phyloP scores from a whole-genome alignment of 192 early-diverging fungal genomes.

The Spinellus fusiger region DNA sequence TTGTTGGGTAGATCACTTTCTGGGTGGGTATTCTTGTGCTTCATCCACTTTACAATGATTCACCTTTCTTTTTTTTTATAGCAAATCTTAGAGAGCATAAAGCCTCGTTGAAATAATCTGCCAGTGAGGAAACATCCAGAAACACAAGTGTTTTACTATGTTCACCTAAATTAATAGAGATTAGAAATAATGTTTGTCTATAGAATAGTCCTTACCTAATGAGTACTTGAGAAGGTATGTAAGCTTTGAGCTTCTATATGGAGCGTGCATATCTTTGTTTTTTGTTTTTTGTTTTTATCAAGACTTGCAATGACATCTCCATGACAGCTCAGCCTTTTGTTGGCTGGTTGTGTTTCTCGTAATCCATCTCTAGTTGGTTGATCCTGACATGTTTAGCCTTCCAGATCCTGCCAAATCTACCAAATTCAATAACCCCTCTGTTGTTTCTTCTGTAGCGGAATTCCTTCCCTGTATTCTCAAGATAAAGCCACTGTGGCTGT shows the following conservation, averaged over 20 bases:
- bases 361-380: conserved; percentile 83
- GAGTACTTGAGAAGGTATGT: conserved; percentile 68
- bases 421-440: conserved; percentile 77
- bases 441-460: conserved; percentile 62
- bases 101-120: conserved; percentile 75
- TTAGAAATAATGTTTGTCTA: background rate
- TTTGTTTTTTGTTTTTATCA: too few species aligned
- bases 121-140: conserved; percentile 88
- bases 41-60: too few species aligned
- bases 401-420: conserved; percentile 96
- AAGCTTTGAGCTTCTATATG: conserved; percentile 92
- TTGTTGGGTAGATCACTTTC: too few species aligned
- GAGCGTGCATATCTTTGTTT: conserved; percentile 69
- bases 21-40: too few species aligned
- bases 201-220: conserved; percentile 26
- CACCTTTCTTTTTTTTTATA: too few species aligned
- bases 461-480: conserved; percentile 73
- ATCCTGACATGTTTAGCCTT: conserved; percentile 73
- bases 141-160: conserved; percentile 99
- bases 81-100: conserved; percentile 92
- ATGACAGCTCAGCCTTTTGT: conserved; percentile 84
- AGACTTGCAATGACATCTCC: conserved; percentile 91
- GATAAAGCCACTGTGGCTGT: conserved; percentile 92
- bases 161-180: conserved; percentile 47
- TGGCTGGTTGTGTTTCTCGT: conserved; percentile 93